Base-by-base conservation (phyloP, 1,139 yeast species). In the Taphrina pruni region DNA sequence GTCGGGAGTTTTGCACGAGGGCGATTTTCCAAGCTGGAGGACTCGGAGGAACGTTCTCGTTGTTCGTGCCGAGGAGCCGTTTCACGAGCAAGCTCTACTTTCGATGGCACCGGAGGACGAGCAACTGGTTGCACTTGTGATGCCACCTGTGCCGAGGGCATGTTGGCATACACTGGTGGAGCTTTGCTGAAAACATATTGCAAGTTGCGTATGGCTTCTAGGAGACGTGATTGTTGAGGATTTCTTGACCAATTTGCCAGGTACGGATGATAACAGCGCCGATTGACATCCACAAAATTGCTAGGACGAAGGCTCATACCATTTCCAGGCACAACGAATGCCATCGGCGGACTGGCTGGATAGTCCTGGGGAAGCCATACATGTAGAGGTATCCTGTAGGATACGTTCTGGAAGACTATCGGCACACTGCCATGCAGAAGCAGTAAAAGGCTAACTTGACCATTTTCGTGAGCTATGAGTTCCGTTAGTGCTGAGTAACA, bases 281-380 rank as follows among this genome's bases (percentile, higher is more conserved):
- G 97, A 76, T 84, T 89, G n/a, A 85, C 79, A 76, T 90, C 96
- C 2, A 90, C 85, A 74, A 85, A 82, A 73, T 87, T 88, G 35
- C 89, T 88, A 0, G 92, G 89, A 57, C 80, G 82, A 66, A 87
- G 78, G 68, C 77, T 78, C 84, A 78, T 81, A 35, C 80, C 81
- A 54, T 82, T 81, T 0, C 83, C 78, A 0, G 89, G 87, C 36
- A 83, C 81, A 7, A 91, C 85, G 75, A 82, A 88, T 0, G 86
- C 83, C 32, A 86, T 75, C 0, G 97, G 97, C 0, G 87, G 83
- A 1, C 74, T 76, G 38, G 74, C 75, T 0, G 97, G 97, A 74
- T 90, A 90, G 38, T 82, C 80, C 50, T 83, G 82, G 0, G 97
- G 96, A 0, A 93, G 76, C 96, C 97, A 92, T 2, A 92, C 78